Base-by-base conservation (phyloP, 805 yeast species). In the Tetrapisispora fleetii region DNA sequence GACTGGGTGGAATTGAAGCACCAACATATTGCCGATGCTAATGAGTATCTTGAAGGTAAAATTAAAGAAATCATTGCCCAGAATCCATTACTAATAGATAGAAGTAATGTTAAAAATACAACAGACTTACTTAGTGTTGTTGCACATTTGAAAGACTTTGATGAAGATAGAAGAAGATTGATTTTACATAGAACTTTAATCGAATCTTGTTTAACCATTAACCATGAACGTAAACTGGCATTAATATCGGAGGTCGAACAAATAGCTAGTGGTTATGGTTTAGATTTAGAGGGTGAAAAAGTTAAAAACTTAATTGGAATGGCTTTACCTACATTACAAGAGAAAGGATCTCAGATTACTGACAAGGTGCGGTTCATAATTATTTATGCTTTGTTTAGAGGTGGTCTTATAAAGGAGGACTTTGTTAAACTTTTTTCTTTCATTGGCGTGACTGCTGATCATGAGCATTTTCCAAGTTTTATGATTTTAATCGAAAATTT, bases 231-330 rank as follows among this genome's bases (percentile, higher is more conserved):
- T 52, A 74, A 77, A 52, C 67, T 88, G 54, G 80, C 83, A 9
- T 87, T 79, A 51, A 72, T 85, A 18, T 87, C 95, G 1, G 93
- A 86, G 53, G 74, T 89, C 50, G 98, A 93, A 66, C 96, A 90
- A 67, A 77, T 81, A 18, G 74, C 89, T 53, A 78, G 84, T 4
- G 85, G 88, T 4, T 78, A 79, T 40, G 95, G 95, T 21, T 64
- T 76, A 2, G 81, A 80, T 48, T 71, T 80, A 43, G 85, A 86
- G 53, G 89, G 91, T 2, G 75, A 74, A 27, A 77, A 77, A 54
- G 74, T 75, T 41, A 77, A 77, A 55, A 73, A 75, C 46, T 67
- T 85, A 22, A 80, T 84, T 32, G 84, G 79, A 46, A 78, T 76
- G 35, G 67, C 89, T 48, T 70, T 90, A 28, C 72, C 67, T 3